Conservation (phyloP, 2,329 filamentous ascomycete species). For the Ophiostoma perfectum region DNA sequence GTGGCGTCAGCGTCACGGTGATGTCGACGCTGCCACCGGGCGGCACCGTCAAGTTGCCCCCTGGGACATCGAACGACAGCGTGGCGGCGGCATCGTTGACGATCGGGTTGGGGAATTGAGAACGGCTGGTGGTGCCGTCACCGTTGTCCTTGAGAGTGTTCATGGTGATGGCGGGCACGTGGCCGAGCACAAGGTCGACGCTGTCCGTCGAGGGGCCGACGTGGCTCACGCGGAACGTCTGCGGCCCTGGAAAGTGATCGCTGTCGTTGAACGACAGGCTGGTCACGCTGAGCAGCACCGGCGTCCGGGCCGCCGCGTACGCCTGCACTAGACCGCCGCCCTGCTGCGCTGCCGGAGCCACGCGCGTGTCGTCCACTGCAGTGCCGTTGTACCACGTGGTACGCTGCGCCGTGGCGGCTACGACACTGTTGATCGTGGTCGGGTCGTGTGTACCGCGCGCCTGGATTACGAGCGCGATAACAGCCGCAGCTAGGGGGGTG, state of each 20-base stretch:
- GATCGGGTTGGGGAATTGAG: neutral
- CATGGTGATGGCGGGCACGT: neutral
- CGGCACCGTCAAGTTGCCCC: neutral
- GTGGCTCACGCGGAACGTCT: constrained; percentile 1
- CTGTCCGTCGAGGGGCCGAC: neutral
- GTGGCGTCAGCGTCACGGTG: neutral
- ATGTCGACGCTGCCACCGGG: neutral
- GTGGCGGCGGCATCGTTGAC: neutral
- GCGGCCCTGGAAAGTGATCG: neutral
- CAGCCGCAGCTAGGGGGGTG: neutral
- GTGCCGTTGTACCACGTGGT: neutral
- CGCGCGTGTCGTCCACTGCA: neutral
- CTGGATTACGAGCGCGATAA: neutral
- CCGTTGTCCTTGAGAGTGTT: neutral
- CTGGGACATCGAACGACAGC: neutral
- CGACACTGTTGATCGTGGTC: neutral
- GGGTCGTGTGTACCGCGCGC: neutral
- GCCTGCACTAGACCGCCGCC: neutral
- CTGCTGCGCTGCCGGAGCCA: constrained; percentile 1
- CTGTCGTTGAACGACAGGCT: constrained; percentile 8
- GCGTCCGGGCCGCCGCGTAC: neutral
- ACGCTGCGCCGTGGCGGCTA: neutral
- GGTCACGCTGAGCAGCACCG: neutral
- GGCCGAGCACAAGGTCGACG: neutral
- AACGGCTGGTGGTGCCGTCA: neutral